Base-by-base conservation (phyloP, 305 asterid genomes). In the Solanum hybrid region DNA sequence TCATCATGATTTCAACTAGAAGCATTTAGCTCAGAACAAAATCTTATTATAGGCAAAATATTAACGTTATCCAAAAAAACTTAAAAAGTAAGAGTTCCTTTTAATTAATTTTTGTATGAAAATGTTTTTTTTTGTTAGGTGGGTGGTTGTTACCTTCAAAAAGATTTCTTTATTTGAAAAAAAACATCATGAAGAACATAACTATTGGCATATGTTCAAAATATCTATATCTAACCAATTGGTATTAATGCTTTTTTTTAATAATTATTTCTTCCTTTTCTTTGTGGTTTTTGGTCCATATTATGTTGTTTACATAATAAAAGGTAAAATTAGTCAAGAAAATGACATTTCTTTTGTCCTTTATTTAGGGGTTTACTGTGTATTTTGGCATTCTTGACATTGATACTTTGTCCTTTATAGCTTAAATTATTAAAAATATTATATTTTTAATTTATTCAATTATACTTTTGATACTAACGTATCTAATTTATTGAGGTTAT, bases 11-110 rank as follows among this genome's bases (percentile, higher is more conserved):
- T 31, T 75, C 1, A 1, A 72, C 16, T 3, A 0, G 0, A 12
- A 13, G 14, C 10, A 72, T 5, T 72, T 3, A 72, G 5, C 20
- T 1, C 1, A 0, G 5, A 13, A 14, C 1, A 3, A 6, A 75
- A 17, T 7, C 0, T 75, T 75, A 4, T 16, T 4, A 29, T 73
- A 31, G 0, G 1, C 1, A 7, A 20, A 16, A 75, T 75, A 75
- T 31, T 4, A 0, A 75, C 0, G 0, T 75, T 31, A 16, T 22
- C 1, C 0, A 0, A n/a, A 9, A 10, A 16, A 31, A 35, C 5
- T 20, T 9, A 0, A 22, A 34, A 77, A 34, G 5, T 0, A 7
- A 77, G 27, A 77, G 4, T 5, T 16, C 4, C 6, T 16, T 27
- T 27, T 14, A 42, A 16, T 81, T 46, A 40, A 14, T 16, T 42